These are phyloP conservation scores for Cladorrhinum samala DNA, from an alignment of 495 filamentous ascomycete genomes.

Conservation along the genomic window DNA sequence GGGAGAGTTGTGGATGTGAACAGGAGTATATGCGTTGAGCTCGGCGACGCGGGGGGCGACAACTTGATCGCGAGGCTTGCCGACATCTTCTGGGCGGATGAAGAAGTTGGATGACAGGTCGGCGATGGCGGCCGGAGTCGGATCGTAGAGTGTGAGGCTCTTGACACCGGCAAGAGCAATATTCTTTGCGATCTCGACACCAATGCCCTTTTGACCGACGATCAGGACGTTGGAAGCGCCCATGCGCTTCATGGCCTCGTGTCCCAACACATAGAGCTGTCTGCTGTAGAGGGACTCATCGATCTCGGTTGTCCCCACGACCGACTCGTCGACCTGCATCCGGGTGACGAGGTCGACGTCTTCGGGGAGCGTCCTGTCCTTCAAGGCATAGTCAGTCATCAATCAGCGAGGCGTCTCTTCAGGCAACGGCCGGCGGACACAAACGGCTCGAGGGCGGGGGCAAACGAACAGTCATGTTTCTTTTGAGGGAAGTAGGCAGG, in stretches of 20 bases:
- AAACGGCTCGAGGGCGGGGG: neutral
- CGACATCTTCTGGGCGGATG: slow-evolving; percentile 80
- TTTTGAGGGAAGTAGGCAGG: slow-evolving; percentile 65
- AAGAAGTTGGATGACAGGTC: slow-evolving; percentile 97
- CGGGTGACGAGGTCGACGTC: slow-evolving; percentile 58
- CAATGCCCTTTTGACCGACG: slow-evolving; percentile 85
- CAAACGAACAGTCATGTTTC: slow-evolving; percentile 73
- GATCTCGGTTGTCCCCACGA: slow-evolving; percentile 57
- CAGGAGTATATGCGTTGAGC: slow-evolving; percentile 93
- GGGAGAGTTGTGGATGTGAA: slow-evolving; percentile 61
- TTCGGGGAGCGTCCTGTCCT: slow-evolving; percentile 42
- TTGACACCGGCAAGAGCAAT: slow-evolving; percentile 91
- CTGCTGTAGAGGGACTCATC: slow-evolving; percentile 97
- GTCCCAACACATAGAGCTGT: slow-evolving; percentile 95
- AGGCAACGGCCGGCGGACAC: neutral
- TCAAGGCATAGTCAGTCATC: neutral
- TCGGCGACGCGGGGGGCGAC: slow-evolving; percentile 87
- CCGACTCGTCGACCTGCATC: slow-evolving; percentile 75
- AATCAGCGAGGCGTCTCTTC: neutral
- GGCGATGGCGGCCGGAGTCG: slow-evolving; percentile 69
- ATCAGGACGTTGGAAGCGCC: slow-evolving; percentile 90
- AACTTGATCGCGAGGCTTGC: slow-evolving; percentile 80
- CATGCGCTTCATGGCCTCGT: slow-evolving; percentile 99
- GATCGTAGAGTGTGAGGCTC: slow-evolving; percentile 78
- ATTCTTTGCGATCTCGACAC: slow-evolving; percentile 98